These are phyloP conservation scores for Sporothrix sp. DNA, from an alignment of 2,329 filamentous ascomycete species.

Conservation along the genomic window DNA sequence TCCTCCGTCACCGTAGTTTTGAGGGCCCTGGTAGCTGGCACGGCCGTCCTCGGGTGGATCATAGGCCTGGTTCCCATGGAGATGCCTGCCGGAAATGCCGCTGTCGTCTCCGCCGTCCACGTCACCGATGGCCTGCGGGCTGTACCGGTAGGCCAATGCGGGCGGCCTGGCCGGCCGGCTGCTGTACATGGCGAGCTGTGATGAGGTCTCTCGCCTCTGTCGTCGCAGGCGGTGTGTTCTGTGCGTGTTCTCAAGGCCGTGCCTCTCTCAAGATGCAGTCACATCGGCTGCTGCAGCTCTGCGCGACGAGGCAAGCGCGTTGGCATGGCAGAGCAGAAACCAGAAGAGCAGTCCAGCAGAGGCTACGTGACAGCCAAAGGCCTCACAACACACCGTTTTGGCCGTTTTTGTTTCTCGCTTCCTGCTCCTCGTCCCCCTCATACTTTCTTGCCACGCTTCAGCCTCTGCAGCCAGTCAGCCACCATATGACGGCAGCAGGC, in stretches of 20 bases:
- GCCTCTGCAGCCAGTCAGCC: too few species aligned
- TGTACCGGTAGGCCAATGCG: slow-evolving; percentile 23
- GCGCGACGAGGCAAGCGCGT: neutral
- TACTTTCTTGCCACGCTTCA: too few species aligned
- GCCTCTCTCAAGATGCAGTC: neutral
- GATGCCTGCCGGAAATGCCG: neutral
- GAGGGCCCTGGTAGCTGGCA: neutral
- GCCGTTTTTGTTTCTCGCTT: too few species aligned
- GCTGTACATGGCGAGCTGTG: neutral
- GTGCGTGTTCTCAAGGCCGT: neutral
- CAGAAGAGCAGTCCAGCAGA: neutral
- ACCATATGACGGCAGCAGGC: too few species aligned
- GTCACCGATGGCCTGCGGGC: slow-evolving; percentile 24
- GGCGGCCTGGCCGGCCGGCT: neutral
- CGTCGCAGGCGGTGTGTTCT: too few species aligned
- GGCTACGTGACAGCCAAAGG: too few species aligned
- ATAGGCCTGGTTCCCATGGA: neutral
- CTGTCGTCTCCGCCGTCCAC: slow-evolving; percentile 16
- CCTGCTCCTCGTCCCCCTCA: too few species aligned
- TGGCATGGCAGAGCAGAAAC: neutral
- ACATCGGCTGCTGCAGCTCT: neutral
- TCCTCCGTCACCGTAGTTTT: neutral
- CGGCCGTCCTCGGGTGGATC: neutral
- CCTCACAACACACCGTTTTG: too few species aligned
- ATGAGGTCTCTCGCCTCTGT: neutral